phyloP scores from a whole-genome alignment of 2,329 filamentous ascomycete species.

The Colletotrichum karsti region DNA sequence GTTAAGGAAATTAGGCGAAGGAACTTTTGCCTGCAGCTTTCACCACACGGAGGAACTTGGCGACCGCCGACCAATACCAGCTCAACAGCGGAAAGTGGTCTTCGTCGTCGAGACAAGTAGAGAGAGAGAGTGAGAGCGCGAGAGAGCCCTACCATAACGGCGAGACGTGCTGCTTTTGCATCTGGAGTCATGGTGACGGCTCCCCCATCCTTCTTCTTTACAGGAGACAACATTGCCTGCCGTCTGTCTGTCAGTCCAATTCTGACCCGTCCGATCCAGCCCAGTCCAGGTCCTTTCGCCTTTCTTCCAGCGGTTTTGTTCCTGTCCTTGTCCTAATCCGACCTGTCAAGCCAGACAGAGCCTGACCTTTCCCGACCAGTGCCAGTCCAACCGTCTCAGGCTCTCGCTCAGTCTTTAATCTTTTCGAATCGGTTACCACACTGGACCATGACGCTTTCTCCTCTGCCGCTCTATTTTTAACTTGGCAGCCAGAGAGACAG shows the following conservation, averaged over 20 bases:
- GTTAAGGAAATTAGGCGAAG: conserved; percentile 45
- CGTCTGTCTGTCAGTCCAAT: background rate
- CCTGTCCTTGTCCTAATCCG: conserved; percentile 10
- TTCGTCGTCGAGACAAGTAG: background rate
- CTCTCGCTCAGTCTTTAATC: conserved; percentile 29
- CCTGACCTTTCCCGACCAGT: conserved; percentile 16
- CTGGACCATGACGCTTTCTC: conserved; percentile 30
- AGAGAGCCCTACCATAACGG: conserved; percentile 9
- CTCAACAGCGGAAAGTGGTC: conserved; percentile 25
- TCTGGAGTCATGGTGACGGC: conserved; percentile 6
- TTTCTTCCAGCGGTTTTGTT: conserved; percentile 4
- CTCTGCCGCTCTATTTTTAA: conserved; percentile 31
- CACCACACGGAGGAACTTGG: conserved; percentile 42
- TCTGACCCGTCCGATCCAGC: background rate
- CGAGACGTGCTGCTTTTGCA: background rate
- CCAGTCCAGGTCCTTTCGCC: background rate
- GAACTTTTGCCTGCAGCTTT: conserved; percentile 50
- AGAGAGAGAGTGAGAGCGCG: too few relatives aligned
- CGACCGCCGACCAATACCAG: conserved; percentile 35
- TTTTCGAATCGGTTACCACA: conserved; percentile 22
- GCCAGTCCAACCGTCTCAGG: background rate
- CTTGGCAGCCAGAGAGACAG: conserved; percentile 16
- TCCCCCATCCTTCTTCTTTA: background rate
- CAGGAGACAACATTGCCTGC: conserved; percentile 11
- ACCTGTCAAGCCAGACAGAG: conserved; percentile 5